Conservation (phyloP, 2,329 filamentous ascomycete genomes). For the Colletotrichum tabaci region DNA sequence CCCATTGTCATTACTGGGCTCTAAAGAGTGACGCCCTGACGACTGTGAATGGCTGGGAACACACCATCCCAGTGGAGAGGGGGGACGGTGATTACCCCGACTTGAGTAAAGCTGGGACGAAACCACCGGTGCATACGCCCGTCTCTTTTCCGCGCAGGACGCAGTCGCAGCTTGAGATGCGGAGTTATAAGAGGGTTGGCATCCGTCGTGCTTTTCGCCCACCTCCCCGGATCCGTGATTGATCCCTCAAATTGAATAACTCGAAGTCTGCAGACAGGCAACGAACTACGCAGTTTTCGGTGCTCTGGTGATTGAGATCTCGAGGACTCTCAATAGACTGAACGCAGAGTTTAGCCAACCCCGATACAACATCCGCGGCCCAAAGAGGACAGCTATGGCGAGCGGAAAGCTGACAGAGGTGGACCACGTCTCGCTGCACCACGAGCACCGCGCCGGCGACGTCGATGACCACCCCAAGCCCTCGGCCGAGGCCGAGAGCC, state of each 20-base stretch:
- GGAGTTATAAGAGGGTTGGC: slow-evolving; percentile 17
- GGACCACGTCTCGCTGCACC: slow-evolving; percentile 28
- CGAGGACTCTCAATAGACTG: not conserved
- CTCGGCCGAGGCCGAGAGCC: slow-evolving; percentile 31
- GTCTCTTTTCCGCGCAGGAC: slow-evolving; percentile 25
- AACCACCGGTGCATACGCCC: slow-evolving; percentile 2
- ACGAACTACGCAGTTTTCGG: not conserved
- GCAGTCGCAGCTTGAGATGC: not conserved
- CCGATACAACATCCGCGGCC: not conserved
- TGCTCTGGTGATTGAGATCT: not conserved
- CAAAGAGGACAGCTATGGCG: slow-evolving; percentile 15
- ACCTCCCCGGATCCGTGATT: not conserved
- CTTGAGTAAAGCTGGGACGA: slow-evolving; percentile 34
- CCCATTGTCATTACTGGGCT: not conserved
- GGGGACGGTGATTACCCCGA: slow-evolving; percentile 35
- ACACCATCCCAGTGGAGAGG: slow-evolving; percentile 10
- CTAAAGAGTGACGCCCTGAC: not conserved
- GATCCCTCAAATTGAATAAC: no score
- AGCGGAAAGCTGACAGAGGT: slow-evolving; percentile 31
- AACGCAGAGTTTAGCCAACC: no score
- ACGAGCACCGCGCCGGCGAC: slow-evolving; percentile 25
- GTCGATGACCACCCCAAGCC: slow-evolving; percentile 21
- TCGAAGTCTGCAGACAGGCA: no score
- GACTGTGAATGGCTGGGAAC: slow-evolving; percentile 25
- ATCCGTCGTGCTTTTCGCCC: slow-evolving; percentile 1